Evolutionary conservation across 106 monocot genomes (phyloP), one percentile per base, ranked within the genome.

Genomic region (Allium sativum): DNA sequence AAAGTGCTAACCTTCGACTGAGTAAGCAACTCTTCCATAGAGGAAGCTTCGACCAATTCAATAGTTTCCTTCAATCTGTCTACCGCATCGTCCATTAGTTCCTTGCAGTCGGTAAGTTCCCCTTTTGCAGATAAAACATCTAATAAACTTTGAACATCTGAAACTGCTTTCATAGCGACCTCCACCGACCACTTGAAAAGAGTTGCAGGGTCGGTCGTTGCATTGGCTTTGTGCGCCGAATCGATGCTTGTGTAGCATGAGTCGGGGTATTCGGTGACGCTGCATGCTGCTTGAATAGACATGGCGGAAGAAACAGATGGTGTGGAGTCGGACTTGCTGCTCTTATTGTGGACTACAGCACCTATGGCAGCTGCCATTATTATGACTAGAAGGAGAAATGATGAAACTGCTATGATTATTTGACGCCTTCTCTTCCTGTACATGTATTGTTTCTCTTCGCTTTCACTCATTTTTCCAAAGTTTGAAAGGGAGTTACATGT

Each of bases 101-200:
- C 72, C 58, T 45, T 72, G 58, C 83, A 83, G 18, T 71, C 70
- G 43, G 42, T 42, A 15, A 83, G 42, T 0, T 73, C 83, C 7
- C 44, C 78, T 53, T 61, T 58, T 12, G 69, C 56, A 48, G 21
- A 42, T 15, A 67, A 44, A 20, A 21, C 8, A 9, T 56, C 50
- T 6, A 56, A 17, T 3, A 62, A 3, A 51, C 62, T 47, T 18
- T 42, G 22, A 11, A 57, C 53, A 6, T 55, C 48, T 14, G 17
- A 40, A 14, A 71, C 16, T 11, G 66, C 70, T 6, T 67, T 62
- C 17, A 55, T 22, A 19, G 60, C 44, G 42, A 41, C 68, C 50
- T 68, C 12, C 65, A 70, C 43, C 45, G 86, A 81, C 62, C 81
- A 62, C 52, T 70, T 70, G 81, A 86, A 77, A 12, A 86, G 52